Base-by-base conservation (phyloP, 306 rosid genomes). In the Trifolium subterraneum region DNA sequence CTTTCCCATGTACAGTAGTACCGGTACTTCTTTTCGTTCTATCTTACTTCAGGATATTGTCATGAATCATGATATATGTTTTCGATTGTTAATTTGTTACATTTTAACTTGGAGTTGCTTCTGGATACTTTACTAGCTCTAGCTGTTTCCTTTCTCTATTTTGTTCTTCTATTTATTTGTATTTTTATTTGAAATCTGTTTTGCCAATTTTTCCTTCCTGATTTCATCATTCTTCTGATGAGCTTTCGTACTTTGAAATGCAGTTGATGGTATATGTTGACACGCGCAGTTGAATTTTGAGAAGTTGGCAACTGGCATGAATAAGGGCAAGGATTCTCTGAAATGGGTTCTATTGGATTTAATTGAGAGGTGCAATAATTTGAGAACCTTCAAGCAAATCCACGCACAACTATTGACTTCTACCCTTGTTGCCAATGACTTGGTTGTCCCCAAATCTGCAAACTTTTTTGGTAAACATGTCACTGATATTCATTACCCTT, bases 251-350 rank as follows among this genome's bases (percentile, higher is more conserved):
- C 9, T 68, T 86, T 76, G 31, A 72, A 76, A 27, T 72, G 88
- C 94, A 93, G 97, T 86, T 78, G 92, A 91, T 76, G 92, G 90
- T 59, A 87, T 91, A 72, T 86, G 83, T 86, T 93, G 81, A 14
- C 35, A 15, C 11, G 20, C 33, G 20, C 10, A 38, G 5, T 70
- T 52, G 74, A 55, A 25, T 47, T 41, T 75, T 22, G 39, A 70
- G 61, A 27, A 36, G 72, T 44, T 42, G 38, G 38, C 68, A 4
- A 52, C 3, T 51, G 63, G 60, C 73, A 72, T 75, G 84, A 64
- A 35, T 44, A 70, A 58, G 66, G 79, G 60, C 31, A 73, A 23
- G 73, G 78, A 75, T 62, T 83, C 87, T 80, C 51, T 72, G 29
- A 89, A 86, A 83, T 81, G 88, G 86, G 86, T 81, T 77, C 80